Percentiles rank a stretch among this genome's conserved stretches.
Evolutionary conservation across 129 eudicot genomes (phyloP).

Genomic region (Artemisia tridentata): DNA sequence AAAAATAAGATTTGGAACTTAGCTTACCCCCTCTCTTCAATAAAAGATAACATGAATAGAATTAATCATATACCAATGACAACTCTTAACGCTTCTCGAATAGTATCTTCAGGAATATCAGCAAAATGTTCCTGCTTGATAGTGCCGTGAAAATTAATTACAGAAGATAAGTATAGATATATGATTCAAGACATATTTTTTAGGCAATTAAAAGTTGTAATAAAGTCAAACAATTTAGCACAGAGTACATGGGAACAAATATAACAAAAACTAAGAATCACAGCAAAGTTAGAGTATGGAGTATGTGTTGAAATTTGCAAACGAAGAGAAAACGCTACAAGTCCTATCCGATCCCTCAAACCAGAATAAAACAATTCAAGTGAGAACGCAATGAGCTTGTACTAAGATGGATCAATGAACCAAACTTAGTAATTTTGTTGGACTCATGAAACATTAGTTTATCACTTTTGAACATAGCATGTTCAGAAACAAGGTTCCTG

Average conservation of each 20-base stretch:
- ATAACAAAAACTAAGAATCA: not conserved
- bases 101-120: constrained; percentile 83
- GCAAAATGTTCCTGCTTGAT: constrained; percentile 70
- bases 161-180: not conserved
- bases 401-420: not conserved
- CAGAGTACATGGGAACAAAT: not conserved
- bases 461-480: not conserved
- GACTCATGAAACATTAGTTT: not conserved
- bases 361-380: not conserved
- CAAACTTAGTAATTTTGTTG: not conserved
- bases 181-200: not conserved
- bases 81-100: constrained; percentile 80
- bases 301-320: not conserved
- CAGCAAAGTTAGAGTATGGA: not conserved
- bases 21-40: not conserved
- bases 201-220: not conserved
- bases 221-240: not conserved
- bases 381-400: not conserved
- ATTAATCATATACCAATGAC: constrained; percentile 53
- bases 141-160: not conserved
- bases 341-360: not conserved
- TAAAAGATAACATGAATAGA: not conserved
- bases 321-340: not conserved
- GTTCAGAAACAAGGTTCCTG: not conserved
- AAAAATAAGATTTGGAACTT: not conserved